Evolutionary conservation across 768 basidiomycete genomes (phyloP).

Genomic region (Termitomyces sp.): DNA sequence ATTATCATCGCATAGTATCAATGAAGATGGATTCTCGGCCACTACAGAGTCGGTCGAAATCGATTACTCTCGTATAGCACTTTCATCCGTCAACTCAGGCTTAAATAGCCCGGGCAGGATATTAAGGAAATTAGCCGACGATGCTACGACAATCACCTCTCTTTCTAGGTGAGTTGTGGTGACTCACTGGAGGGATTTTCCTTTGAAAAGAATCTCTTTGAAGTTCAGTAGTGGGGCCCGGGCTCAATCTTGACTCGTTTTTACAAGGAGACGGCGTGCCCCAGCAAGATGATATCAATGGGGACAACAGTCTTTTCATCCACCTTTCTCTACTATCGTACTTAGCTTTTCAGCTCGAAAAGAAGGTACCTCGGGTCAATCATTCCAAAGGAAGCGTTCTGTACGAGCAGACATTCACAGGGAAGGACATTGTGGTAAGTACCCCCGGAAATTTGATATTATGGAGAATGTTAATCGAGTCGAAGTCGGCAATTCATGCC

Average conservation of each 20-base stretch:
- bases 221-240: not conserved
- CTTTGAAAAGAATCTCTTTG: not conserved
- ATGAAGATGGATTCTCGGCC: not conserved
- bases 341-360: conserved; percentile 82
- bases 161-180: not conserved
- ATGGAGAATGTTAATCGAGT: not conserved
- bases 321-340: conserved; percentile 82
- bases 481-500: conserved; percentile 80
- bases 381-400: conserved; percentile 93
- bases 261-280: not conserved
- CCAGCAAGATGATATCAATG: not conserved
- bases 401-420: conserved; percentile 91
- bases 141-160: not conserved
- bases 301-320: not conserved
- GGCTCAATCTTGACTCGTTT: not conserved
- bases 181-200: not conserved
- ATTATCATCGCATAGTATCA: not conserved
- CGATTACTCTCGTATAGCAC: not conserved
- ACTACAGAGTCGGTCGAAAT: not conserved
- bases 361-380: conserved; percentile 80
- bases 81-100: not conserved
- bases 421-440: conserved; percentile 89
- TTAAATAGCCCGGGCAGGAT: not conserved
- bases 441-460: not conserved
- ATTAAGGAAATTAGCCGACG: not conserved